A percentile compares a stretch with the other conserved stretches of the same genome.
These are phyloP conservation scores for Huiozyma naganishii DNA, from an alignment of 805 yeast genomes.

Conservation along the genomic window DNA sequence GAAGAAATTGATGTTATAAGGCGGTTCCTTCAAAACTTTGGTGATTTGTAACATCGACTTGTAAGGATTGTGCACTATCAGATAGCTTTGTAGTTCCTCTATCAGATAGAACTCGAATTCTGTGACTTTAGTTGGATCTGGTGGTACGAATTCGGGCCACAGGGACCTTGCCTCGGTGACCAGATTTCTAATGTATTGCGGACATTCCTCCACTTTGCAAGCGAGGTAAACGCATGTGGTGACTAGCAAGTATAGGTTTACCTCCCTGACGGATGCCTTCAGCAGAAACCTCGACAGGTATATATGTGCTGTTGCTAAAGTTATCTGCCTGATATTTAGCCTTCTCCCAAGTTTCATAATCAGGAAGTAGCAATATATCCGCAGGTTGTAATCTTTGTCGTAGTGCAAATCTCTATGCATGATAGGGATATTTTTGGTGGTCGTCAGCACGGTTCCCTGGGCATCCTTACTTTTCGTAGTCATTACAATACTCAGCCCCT, in stretches of 20 bases:
- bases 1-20: conserved; percentile 27
- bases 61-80: conserved; percentile 72
- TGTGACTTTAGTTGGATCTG: conserved; percentile 82
- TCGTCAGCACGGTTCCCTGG: conserved; percentile 7
- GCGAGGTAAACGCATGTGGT: conserved; percentile 84
- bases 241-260: conserved; percentile 69
- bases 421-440: conserved; percentile 31
- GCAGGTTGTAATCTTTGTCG: conserved; percentile 45
- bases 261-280: conserved; percentile 62
- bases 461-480: conserved; percentile 15
- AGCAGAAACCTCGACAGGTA: conserved; percentile 71
- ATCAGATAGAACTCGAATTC: conserved; percentile 91
- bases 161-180: conserved; percentile 74
- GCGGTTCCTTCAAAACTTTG: conserved; percentile 30
- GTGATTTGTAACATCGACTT: conserved; percentile 46
- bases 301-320: conserved; percentile 80
- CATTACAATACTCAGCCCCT: conserved; percentile 27
- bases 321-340: conserved; percentile 68
- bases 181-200: conserved; percentile 81
- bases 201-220: conserved; percentile 90
- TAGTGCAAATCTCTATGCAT: conserved; percentile 33
- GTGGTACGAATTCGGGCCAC: conserved; percentile 94
- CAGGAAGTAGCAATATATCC: conserved; percentile 71
- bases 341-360: conserved; percentile 71
- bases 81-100: conserved; percentile 69